Evolutionary conservation across 2,329 filamentous ascomycete genomes (phyloP), one percentile per base, ranked within the genome.

Genomic region (Fusarium sp.): DNA sequence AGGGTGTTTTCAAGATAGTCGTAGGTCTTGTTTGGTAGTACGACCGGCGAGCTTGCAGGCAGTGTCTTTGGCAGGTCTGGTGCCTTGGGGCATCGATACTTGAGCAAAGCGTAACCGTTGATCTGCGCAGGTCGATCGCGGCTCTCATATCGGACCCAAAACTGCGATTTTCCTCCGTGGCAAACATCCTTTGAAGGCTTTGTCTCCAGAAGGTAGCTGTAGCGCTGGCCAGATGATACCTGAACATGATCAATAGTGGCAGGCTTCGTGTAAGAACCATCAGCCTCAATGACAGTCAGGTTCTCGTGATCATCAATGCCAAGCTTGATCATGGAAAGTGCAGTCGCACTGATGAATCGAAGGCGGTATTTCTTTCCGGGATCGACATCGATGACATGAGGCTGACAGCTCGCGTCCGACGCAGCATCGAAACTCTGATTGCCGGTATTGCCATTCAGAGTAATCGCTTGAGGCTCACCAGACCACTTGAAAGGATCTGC

Each of bases 401-500:
- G 66, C 11, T 59, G 33, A 11, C 62, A 58, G 9, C 62, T 69
- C 2, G 27, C 27, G 18, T 68, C 65, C 4, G 56, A 11, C 2
- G 66, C 65, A 6, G 48, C 47, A 1, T 58, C 18, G 3, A 69
- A 68, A 1, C 60, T 66, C 31, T 55, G 40, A 10, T 68, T 68
- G 7, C 66, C 66, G 2, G 47, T 69, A 3, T 52, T 72, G 2
- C 73, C 74, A 1, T 73, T 69, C 3, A 76, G 46, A 52, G 70
- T 63, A 4, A 74, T 61, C 1, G 66, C 63, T 1, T 83, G 78
- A 0, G 85, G 83, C 56, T 91, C 89, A 3, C 88, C 88, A 3
- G 82, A 81, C 85, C 86, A 91, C 10, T 74, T 72, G 61, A 90
- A 86, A 0, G 86, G 85, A 4, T 75, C 76, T 3, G 78, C 79